These are phyloP conservation scores for Calendula officinalis DNA, from an alignment of 129 eudicot genomes.

Conservation along the genomic window DNA sequence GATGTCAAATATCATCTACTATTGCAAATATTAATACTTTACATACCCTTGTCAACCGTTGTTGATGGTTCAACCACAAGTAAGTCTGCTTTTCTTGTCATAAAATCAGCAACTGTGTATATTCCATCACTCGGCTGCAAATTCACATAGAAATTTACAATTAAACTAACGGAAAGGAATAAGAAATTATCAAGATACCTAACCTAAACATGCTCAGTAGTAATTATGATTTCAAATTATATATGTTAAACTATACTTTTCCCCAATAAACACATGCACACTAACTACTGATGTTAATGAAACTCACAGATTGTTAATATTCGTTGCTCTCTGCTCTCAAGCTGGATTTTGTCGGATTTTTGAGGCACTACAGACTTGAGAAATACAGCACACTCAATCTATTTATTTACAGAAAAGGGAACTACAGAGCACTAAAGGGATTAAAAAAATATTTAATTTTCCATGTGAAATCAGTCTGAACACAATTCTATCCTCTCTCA, in stretches of 20 bases:
- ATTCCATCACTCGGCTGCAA: conserved; percentile 59
- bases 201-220: conserved; percentile 1
- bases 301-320: background rate
- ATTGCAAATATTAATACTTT: conserved; percentile 12
- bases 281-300: background rate
- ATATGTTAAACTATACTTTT: background rate
- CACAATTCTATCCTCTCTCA: conserved; percentile 12
- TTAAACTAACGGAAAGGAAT: background rate
- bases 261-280: background rate
- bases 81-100: conserved; percentile 68
- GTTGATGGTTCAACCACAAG: conserved; percentile 76
- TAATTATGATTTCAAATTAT: conserved; percentile 4
- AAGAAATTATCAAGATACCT: conserved; percentile 2
- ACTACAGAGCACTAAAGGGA: conserved; percentile 4
- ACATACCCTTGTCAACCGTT: conserved; percentile 79
- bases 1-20: background rate
- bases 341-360: conserved; percentile 11
- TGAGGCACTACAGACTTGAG: background rate
- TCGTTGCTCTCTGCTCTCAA: conserved; percentile 8
- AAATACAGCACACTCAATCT: background rate
- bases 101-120: conserved; percentile 78
- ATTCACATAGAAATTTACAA: conserved; percentile 12
- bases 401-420: background rate
- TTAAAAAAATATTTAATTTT: background rate
- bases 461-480: conserved; percentile 3